Conservation (phyloP, 768 basidiomycete genomes). For the Gloeopeniophorella convolvens region DNA sequence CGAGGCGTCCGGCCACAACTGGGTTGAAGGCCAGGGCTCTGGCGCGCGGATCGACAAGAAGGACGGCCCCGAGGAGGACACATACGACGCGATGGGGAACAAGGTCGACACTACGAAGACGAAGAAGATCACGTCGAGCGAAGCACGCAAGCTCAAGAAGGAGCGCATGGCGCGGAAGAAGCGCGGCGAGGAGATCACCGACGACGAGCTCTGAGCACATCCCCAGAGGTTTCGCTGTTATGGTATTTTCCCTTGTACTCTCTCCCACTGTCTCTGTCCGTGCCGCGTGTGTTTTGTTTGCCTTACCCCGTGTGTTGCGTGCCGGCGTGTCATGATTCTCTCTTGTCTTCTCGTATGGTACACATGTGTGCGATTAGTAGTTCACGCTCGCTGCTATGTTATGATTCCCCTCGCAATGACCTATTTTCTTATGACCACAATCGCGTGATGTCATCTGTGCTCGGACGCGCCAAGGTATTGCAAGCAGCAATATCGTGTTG, state of each 20-base stretch:
- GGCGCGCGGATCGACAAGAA: constrained; percentile 94
- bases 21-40: constrained; percentile 98
- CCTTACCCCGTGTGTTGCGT: constrained; percentile 5
- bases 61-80: constrained; percentile 83
- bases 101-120: constrained; percentile 80
- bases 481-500: too few relatives aligned
- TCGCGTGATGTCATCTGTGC: too few relatives aligned
- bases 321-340: constrained; percentile 7
- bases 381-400: not conserved
- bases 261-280: constrained; percentile 2
- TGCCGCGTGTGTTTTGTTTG: constrained; percentile 17
- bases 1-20: constrained; percentile 97
- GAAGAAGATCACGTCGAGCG: constrained; percentile 79
- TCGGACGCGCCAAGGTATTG: too few relatives aligned
- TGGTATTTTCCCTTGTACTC: not conserved
- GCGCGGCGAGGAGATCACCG: constrained; percentile 68
- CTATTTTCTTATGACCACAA: not conserved
- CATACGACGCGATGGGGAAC: constrained; percentile 98
- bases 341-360: not conserved
- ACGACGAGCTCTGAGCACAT: constrained; percentile 38
- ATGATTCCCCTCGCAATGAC: constrained; percentile 4
- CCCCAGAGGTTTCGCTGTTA: not conserved
- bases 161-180: constrained; percentile 89
- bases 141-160: constrained; percentile 93
- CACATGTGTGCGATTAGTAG: too few relatives aligned